Evolutionary conservation across 2,329 filamentous ascomycete genomes (phyloP).

Genomic region (Thermomyces lanuginosus): DNA sequence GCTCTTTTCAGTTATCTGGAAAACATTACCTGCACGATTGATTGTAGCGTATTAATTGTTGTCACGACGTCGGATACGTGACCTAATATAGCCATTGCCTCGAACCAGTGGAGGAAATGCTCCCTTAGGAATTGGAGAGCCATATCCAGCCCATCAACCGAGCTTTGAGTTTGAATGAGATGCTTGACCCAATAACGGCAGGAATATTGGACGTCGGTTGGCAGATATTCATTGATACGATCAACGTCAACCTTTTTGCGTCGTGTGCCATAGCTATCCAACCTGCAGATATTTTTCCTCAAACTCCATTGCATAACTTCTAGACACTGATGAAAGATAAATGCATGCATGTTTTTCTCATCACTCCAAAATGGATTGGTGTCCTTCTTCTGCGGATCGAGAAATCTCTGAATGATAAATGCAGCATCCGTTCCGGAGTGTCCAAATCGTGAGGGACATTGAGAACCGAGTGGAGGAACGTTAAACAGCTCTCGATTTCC

Average conservation of each 20-base stretch:
- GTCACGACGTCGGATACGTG: neutral
- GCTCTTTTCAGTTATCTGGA: no score
- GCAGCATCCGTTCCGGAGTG: neutral
- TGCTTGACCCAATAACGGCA: conserved; percentile 9
- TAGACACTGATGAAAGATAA: no score
- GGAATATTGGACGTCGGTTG: conserved; percentile 12
- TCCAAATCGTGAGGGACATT: neutral
- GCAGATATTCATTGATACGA: conserved; percentile 7
- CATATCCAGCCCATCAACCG: conserved; percentile 3
- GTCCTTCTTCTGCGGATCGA: no score
- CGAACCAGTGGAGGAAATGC: conserved; percentile 3
- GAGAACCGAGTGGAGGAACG: neutral
- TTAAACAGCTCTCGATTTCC: conserved; percentile 3
- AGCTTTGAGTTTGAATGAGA: conserved; percentile 1
- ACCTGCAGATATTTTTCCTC: conserved; percentile 5
- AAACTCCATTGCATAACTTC: neutral
- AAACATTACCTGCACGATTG: no score
- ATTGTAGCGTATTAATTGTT: neutral
- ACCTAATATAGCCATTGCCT: conserved; percentile 2
- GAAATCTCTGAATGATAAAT: neutral
- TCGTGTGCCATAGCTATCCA: conserved; percentile 4
- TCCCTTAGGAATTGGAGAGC: neutral
- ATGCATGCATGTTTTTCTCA: no score
- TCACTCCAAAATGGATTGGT: no score
- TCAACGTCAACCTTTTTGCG: conserved; percentile 6